Evolutionary conservation across 768 basidiomycete genomes (phyloP).

Genomic region (Russula lepida): DNA sequence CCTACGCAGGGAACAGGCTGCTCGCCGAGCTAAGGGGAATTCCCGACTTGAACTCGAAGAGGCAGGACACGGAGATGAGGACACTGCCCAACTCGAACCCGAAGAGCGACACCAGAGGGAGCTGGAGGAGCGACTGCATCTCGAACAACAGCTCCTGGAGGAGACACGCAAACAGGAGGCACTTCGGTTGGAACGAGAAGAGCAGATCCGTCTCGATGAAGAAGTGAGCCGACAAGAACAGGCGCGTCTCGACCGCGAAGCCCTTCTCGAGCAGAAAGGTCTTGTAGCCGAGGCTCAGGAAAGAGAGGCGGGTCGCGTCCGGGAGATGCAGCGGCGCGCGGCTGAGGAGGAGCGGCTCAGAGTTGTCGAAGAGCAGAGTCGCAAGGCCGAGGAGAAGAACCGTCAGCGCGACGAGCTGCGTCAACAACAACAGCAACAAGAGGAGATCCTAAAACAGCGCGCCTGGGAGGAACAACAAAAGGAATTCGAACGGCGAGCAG

Average conservation of each 20-base stretch:
- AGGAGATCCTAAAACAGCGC: constrained; percentile 23
- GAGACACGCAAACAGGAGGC: constrained; percentile 26
- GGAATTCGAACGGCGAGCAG: constrained; percentile 21
- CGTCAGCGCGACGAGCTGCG: constrained; percentile 14
- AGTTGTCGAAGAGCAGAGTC: constrained; percentile 12
- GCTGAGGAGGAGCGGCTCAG: neutral
- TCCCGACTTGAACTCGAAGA: neutral
- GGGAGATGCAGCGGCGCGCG: constrained; percentile 3
- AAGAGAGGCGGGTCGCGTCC: neutral
- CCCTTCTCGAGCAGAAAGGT: constrained; percentile 7
- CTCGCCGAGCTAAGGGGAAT: neutral
- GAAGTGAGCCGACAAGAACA: constrained; percentile 16
- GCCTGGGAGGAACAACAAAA: constrained; percentile 26
- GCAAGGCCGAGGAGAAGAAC: constrained; percentile 11
- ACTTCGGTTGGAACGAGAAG: constrained; percentile 10
- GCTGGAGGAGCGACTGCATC: neutral
- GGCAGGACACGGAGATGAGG: neutral
- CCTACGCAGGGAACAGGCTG: constrained; percentile 7
- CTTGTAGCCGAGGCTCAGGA: neutral
- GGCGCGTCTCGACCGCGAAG: constrained; percentile 8
- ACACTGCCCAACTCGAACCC: neutral
- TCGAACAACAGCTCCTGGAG: constrained; percentile 22
- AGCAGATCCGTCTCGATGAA: constrained; percentile 17
- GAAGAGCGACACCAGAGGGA: constrained; percentile 14
- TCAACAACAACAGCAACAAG: constrained; percentile 24